A percentile compares a stretch with the other conserved stretches of the same genome.
Evolutionary conservation across 1,139 yeast genomes (phyloP).

Genomic region (Eremothecium cymbalariae): DNA sequence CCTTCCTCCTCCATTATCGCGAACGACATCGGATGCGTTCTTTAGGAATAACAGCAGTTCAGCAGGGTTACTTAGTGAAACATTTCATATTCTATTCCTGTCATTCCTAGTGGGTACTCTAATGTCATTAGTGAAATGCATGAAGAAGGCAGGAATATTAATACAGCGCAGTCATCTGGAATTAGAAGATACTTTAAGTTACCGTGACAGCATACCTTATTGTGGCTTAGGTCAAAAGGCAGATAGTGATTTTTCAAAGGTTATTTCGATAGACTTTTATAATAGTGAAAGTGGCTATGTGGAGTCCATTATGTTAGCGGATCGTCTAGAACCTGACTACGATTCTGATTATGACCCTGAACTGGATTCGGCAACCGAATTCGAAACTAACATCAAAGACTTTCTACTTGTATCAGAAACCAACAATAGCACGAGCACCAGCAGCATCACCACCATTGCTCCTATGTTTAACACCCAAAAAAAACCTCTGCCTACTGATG

Average conservation of each 20-base stretch:
- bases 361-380: background rate
- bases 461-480: too few relatives aligned
- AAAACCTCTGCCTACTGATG: too few relatives aligned
- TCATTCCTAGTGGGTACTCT: slow-evolving; percentile 2
- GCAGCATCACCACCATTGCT: too few relatives aligned
- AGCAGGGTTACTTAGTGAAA: background rate
- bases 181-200: background rate
- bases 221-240: background rate
- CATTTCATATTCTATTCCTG: background rate
- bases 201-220: background rate
- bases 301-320: too few relatives aligned
- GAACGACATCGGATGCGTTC: background rate
- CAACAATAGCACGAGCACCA: too few relatives aligned
- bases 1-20: background rate
- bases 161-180: background rate
- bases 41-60: background rate
- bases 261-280: too few relatives aligned
- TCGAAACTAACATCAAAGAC: background rate
- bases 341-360: background rate
- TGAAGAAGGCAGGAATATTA: background rate
- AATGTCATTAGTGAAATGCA: slow-evolving; percentile 3
- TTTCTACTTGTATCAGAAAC: background rate
- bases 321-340: too few relatives aligned
- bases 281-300: background rate
- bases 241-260: too few relatives aligned